Base-by-base conservation (phyloP, 768 basidiomycete genomes). In the Trametopsis cervina region DNA sequence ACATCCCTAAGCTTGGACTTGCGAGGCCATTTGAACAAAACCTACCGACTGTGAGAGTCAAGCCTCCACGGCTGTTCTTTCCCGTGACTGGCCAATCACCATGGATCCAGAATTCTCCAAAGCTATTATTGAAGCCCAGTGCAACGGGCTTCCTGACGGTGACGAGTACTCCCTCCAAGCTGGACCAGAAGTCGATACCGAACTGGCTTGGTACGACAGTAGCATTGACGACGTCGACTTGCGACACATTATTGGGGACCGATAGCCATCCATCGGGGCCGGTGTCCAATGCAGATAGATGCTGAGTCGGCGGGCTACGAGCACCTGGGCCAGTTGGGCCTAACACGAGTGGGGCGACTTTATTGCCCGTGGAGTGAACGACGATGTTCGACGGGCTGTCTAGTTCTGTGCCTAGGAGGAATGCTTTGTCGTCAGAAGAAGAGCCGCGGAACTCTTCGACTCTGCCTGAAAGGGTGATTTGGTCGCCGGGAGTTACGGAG, bases 181-280 rank as follows among this genome's bases (percentile, higher is more conserved):
- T 78, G 54, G 76, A 68, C 78, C 78, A 82, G 57, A 82, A 81
- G 55, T 81, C 79, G 39, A 81, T 57, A n/a, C 79, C 80, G 53
- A 65, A 80, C 33, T 63, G 61, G 38, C 69, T 65, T 7, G 78
- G 78, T 47, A 70, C 68, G 18, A 79, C 61, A 10, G 70, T 68
- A 11, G 69, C 65, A 52, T 80, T 74, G 13, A 69, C 66, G 1
- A 51, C 54, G 39, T 73, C 69, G 35, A 80, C 57, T 17, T 55
- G 69, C 51, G 66, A 73, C 40, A 61, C 60, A 55, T 80, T 80
- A 57, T 77, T 78, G 13, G 80, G 80, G 2, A 72, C 71, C 7
- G 73, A 70, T 3, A 81, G 66, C 59, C 71, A 77, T 1, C 78
- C 77, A 60, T 79, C 79, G 0, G 60, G 54, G 9, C 77, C 78